Percentiles rank a stretch among this genome's conserved stretches.
Conservation (phyloP, 169 alveolate genomes). For the Plasmodium vivax region DNA sequence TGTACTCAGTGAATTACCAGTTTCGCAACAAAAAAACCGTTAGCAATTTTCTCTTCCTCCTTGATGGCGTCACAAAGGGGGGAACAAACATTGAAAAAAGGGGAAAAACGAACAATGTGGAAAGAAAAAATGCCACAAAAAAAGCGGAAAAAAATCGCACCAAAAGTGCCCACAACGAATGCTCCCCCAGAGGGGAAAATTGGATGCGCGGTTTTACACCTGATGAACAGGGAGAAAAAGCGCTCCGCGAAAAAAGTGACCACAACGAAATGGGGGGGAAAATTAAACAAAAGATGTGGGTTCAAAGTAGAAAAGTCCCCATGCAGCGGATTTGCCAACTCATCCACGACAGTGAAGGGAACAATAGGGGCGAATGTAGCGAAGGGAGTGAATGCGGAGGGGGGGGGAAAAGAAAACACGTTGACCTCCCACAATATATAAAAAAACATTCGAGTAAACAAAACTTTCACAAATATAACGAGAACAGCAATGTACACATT, state of each 20-base stretch:
- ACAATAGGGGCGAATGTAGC: too few relatives aligned
- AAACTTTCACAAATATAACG: not conserved
- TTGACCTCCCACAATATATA: not conserved
- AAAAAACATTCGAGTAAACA: not conserved
- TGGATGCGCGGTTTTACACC: not conserved
- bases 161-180: not conserved
- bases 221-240: not conserved
- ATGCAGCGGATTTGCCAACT: not conserved
- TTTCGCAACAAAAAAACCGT: slow-evolving; percentile 18
- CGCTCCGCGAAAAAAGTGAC: not conserved
- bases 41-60: slow-evolving; percentile 24
- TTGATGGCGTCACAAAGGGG: slow-evolving; percentile 28
- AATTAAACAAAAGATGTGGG: not conserved
- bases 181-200: not conserved
- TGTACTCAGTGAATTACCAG: slow-evolving; percentile 61
- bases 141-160: not conserved
- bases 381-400: not conserved
- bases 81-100: not conserved
- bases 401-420: not conserved
- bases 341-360: not conserved
- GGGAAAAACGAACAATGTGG: not conserved
- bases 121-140: not conserved
- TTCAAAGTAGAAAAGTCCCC: not conserved
- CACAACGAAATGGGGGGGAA: not conserved
- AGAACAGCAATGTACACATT: not conserved